phyloP scores from a whole-genome alignment of 1,284 basidiomycete genomes.

The Marasmius sp. region DNA sequence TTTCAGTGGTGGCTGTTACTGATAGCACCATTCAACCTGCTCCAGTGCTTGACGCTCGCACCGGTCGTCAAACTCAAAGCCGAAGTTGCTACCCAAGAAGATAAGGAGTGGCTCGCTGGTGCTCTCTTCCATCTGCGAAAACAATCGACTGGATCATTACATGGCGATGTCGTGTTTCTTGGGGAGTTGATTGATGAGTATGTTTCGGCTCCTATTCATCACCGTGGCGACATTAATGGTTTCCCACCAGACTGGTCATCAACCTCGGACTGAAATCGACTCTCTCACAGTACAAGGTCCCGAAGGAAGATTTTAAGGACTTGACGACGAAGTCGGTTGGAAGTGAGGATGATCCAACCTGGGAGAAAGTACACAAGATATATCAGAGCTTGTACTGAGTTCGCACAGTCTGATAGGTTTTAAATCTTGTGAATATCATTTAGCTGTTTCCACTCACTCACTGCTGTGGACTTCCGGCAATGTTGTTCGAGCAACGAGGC shows the following conservation, averaged over 20 bases:
- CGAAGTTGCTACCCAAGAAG: slow-evolving; percentile 49
- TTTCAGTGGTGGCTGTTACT: not conserved
- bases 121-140: slow-evolving; percentile 56
- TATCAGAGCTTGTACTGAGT: slow-evolving; percentile 45
- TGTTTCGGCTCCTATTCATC: slow-evolving; percentile 20
- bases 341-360: slow-evolving; percentile 33
- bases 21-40: not conserved
- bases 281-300: slow-evolving; percentile 60
- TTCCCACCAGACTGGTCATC: slow-evolving; percentile 46
- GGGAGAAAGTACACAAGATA: slow-evolving; percentile 42
- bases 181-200: slow-evolving; percentile 56
- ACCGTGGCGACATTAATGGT: slow-evolving; percentile 1
- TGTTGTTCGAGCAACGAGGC: not conserved
- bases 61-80: slow-evolving; percentile 62
- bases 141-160: slow-evolving; percentile 57
- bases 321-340: slow-evolving; percentile 53
- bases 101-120: slow-evolving; percentile 58
- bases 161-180: slow-evolving; percentile 56
- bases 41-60: slow-evolving; percentile 73
- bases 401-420: no score
- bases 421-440: not conserved
- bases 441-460: not conserved
- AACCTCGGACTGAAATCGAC: slow-evolving; percentile 57
- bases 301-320: slow-evolving; percentile 46
- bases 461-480: not conserved